These are phyloP conservation scores for Sporothrix dimorphospora DNA, from an alignment of 2,329 filamentous ascomycete species.

Conservation along the genomic window DNA sequence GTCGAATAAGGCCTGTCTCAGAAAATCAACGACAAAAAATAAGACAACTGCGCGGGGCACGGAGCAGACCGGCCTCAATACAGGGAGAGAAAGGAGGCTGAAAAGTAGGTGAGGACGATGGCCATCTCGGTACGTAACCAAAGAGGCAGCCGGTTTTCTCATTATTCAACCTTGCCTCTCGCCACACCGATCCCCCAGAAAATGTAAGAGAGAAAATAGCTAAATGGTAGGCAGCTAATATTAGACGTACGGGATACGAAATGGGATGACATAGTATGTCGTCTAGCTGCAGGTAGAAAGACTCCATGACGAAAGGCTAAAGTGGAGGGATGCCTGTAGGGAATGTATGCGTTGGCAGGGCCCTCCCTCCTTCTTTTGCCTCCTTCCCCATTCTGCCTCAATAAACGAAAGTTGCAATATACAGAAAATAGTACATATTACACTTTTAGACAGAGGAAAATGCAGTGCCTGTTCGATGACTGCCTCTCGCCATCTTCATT, in stretches of 20 bases:
- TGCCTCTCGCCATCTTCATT: background rate
- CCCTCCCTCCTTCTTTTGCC: background rate
- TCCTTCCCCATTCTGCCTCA: constrained; percentile 1
- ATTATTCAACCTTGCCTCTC: constrained; percentile 2
- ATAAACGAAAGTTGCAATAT: background rate
- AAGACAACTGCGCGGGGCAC: background rate
- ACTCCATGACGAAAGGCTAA: background rate
- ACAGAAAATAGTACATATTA: background rate
- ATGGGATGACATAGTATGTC: background rate
- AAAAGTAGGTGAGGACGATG: constrained; percentile 15
- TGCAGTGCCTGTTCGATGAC: background rate
- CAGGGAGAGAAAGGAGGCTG: background rate
- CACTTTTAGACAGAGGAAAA: too few relatives aligned
- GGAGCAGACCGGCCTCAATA: background rate
- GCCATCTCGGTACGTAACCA: background rate
- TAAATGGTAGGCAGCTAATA: background rate
- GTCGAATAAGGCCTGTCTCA: background rate
- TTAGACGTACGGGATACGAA: background rate
- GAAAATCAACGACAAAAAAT: background rate
- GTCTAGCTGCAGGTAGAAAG: background rate
- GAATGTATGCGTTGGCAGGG: constrained; percentile 24
- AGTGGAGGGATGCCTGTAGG: background rate
- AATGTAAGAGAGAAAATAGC: background rate
- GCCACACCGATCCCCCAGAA: background rate
- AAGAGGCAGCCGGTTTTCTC: constrained; percentile 2